These are phyloP conservation scores for Rubia tinctorum DNA, from an alignment of 305 asterid species.

Conservation along the genomic window DNA sequence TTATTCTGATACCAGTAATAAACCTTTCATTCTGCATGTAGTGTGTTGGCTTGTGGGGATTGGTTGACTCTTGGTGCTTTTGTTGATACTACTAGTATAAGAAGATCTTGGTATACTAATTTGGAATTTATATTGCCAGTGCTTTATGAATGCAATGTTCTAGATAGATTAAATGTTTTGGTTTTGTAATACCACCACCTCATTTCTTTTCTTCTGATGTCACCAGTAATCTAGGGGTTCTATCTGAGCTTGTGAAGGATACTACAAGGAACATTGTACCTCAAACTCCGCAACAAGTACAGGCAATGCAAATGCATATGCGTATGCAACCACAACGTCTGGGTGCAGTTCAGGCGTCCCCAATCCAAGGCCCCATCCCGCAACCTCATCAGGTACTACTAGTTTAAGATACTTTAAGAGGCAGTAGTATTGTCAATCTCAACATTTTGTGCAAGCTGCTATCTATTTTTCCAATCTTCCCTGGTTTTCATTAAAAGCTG, in stretches of 20 bases:
- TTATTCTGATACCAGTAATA: conserved; percentile 4
- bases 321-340: conserved; percentile 68
- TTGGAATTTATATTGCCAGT: not conserved
- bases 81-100: not conserved
- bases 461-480: not conserved
- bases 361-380: conserved; percentile 27
- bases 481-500: not conserved
- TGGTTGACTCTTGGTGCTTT: not conserved
- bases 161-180: not conserved
- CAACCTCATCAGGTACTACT: conserved; percentile 8
- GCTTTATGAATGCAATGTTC: not conserved
- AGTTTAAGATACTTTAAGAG: not conserved
- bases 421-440: not conserved
- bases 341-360: conserved; percentile 62
- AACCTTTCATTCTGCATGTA: not conserved
- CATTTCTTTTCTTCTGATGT: conserved; percentile 22
- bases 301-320: conserved; percentile 60
- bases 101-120: not conserved
- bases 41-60: too few species aligned
- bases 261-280: conserved; percentile 55
- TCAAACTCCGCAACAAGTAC: conserved; percentile 63
- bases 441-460: not conserved
- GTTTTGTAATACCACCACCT: not conserved
- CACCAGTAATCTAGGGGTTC: conserved; percentile 64
- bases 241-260: conserved; percentile 82